A percentile compares a stretch with the other conserved stretches of the same genome.
These are phyloP conservation scores for Chaetomium olivaceum DNA, from an alignment of 2,329 filamentous ascomycete genomes.

Conservation along the genomic window DNA sequence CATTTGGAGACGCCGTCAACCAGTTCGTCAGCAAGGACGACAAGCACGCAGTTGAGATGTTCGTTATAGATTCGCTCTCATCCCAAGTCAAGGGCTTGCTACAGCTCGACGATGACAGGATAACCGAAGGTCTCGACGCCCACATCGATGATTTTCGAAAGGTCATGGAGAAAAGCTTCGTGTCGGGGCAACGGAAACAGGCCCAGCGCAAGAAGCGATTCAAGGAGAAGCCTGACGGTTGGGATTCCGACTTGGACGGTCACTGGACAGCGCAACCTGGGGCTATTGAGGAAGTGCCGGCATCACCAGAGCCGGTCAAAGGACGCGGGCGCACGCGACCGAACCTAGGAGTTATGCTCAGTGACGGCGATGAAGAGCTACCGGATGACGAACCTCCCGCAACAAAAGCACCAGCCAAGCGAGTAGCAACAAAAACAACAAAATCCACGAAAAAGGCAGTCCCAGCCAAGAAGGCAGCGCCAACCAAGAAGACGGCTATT, in stretches of 20 bases:
- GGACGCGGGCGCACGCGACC: slow-evolving; percentile 36
- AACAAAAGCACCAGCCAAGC: slow-evolving; percentile 35
- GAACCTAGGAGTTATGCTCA: slow-evolving; percentile 37
- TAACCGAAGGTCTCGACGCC: slow-evolving; percentile 62
- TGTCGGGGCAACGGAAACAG: slow-evolving; percentile 60
- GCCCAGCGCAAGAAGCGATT: slow-evolving; percentile 52
- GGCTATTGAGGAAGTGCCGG: slow-evolving; percentile 55
- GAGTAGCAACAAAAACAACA: slow-evolving; percentile 34
- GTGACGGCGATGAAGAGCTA: slow-evolving; percentile 53
- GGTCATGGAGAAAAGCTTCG: slow-evolving; percentile 70
- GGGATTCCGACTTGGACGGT: slow-evolving; percentile 90
- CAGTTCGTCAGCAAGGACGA: slow-evolving; percentile 96
- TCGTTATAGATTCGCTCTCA: slow-evolving; percentile 70
- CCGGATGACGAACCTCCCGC: slow-evolving; percentile 53
- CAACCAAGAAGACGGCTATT: slow-evolving; percentile 42
- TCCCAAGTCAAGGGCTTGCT: slow-evolving; percentile 72
- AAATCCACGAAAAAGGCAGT: slow-evolving; percentile 39
- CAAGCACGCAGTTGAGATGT: slow-evolving; percentile 84
- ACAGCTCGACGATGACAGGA: slow-evolving; percentile 63
- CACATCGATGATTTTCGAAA: slow-evolving; percentile 73
- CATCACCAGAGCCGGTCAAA: slow-evolving; percentile 39
- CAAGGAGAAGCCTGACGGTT: slow-evolving; percentile 75
- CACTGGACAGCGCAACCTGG: slow-evolving; percentile 79
- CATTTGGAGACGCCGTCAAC: slow-evolving; percentile 87
- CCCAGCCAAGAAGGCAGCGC: slow-evolving; percentile 40